Percentiles rank a stretch among this genome's conserved stretches.
Evolutionary conservation across 257 asterid genomes (phyloP).

Genomic region (Solanum tarapatanum): DNA sequence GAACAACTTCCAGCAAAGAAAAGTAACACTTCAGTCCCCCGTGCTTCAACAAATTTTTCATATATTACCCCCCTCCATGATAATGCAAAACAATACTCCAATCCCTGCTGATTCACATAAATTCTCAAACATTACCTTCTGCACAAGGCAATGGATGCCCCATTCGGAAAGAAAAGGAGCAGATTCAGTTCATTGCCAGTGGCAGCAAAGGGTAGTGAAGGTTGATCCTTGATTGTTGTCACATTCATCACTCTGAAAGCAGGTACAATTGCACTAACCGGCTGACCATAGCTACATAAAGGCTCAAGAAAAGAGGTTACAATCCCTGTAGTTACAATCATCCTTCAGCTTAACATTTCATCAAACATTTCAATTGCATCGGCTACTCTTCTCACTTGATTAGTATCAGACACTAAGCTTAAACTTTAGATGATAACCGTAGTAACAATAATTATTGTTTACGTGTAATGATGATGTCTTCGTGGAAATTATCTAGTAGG

Average conservation of each 20-base stretch:
- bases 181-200: not conserved
- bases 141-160: not conserved
- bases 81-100: not conserved
- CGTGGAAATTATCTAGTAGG: no score
- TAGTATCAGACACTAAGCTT: no score
- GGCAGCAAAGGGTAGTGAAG: not conserved
- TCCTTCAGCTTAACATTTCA: conserved; percentile 59
- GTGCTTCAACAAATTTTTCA: not conserved
- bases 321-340: conserved; percentile 53
- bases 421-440: no score
- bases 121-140: not conserved
- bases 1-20: not conserved
- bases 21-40: not conserved
- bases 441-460: no score
- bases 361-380: conserved; percentile 81
- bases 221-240: not conserved
- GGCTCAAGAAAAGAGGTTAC: conserved; percentile 55
- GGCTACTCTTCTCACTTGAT: conserved; percentile 44
- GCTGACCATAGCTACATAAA: conserved; percentile 68
- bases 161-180: not conserved
- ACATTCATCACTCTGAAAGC: not conserved
- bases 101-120: not conserved
- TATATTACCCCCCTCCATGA: not conserved
- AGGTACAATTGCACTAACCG: not conserved
- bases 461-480: no score